These are phyloP conservation scores for Yamadazyma scolyti DNA, from an alignment of 805 yeast genomes.

Conservation along the genomic window DNA sequence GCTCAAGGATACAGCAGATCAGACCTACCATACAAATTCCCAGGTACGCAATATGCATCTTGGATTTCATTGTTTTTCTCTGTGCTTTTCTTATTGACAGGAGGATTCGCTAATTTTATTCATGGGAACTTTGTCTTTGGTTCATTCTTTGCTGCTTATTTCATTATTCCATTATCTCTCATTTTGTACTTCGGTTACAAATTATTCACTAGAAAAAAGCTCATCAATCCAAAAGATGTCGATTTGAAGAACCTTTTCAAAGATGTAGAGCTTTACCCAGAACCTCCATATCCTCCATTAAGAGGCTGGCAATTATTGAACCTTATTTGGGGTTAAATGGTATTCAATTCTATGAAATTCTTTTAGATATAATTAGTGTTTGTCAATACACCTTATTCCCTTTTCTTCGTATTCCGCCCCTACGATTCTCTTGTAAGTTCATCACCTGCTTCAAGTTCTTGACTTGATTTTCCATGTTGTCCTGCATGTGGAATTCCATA, in stretches of 20 bases:
- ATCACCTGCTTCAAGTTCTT: too few species aligned
- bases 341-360: too few species aligned
- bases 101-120: conserved; percentile 68
- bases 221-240: conserved; percentile 33
- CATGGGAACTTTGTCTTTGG: conserved; percentile 45
- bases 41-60: conserved; percentile 27
- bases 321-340: conserved; percentile 17
- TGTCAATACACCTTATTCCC: too few species aligned
- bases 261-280: conserved; percentile 24
- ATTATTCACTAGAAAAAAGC: conserved; percentile 25
- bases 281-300: conserved; percentile 19
- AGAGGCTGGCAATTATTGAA: conserved; percentile 17
- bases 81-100: conserved; percentile 48
- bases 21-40: conserved; percentile 21
- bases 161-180: conserved; percentile 57
- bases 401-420: too few species aligned
- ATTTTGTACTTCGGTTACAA: conserved; percentile 58
- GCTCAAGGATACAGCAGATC: conserved; percentile 15
- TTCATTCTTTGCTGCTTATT: conserved; percentile 69
- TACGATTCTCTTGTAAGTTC: too few species aligned
- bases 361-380: too few species aligned
- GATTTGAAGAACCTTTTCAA: conserved; percentile 22
- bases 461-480: too few species aligned
- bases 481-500: too few species aligned
- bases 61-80: conserved; percentile 29